Conservation (phyloP, 345 rosid genomes). For the Acer saccharum region DNA sequence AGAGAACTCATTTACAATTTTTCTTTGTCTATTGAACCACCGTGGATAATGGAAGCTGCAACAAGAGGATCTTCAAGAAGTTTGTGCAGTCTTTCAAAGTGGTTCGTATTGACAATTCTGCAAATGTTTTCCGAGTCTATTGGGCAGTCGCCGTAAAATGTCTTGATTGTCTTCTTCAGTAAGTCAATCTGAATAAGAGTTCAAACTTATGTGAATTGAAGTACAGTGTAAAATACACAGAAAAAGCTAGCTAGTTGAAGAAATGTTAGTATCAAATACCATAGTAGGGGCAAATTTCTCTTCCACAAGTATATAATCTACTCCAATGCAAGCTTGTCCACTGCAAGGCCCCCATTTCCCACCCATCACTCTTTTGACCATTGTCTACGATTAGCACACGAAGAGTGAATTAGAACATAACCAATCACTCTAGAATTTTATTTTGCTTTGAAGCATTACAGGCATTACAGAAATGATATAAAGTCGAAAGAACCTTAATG, state of each 20-base stretch:
- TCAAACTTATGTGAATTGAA: background rate
- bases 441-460: background rate
- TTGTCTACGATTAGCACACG: constrained; percentile 28
- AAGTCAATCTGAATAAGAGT: constrained; percentile 57
- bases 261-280: constrained; percentile 38
- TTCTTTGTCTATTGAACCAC: constrained; percentile 70
- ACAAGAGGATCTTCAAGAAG: constrained; percentile 65
- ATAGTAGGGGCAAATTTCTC: constrained; percentile 45
- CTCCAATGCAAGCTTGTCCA: constrained; percentile 82
- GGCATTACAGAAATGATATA: background rate
- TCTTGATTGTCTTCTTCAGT: constrained; percentile 45
- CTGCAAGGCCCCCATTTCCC: constrained; percentile 85
- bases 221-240: background rate
- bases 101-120: constrained; percentile 51
- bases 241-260: background rate
- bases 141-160: constrained; percentile 62
- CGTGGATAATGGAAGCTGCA: constrained; percentile 57
- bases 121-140: constrained; percentile 51
- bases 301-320: constrained; percentile 80
- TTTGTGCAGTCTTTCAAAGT: constrained; percentile 56
- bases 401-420: background rate
- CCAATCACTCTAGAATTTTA: too few relatives aligned
- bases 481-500: constrained; percentile 41
- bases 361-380: constrained; percentile 66
- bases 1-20: constrained; percentile 44